A percentile compares a stretch with the other conserved stretches of the same genome.
phyloP scores from a whole-genome alignment of 192 early-diverging fungal species.

The Coemansia sp. region DNA sequence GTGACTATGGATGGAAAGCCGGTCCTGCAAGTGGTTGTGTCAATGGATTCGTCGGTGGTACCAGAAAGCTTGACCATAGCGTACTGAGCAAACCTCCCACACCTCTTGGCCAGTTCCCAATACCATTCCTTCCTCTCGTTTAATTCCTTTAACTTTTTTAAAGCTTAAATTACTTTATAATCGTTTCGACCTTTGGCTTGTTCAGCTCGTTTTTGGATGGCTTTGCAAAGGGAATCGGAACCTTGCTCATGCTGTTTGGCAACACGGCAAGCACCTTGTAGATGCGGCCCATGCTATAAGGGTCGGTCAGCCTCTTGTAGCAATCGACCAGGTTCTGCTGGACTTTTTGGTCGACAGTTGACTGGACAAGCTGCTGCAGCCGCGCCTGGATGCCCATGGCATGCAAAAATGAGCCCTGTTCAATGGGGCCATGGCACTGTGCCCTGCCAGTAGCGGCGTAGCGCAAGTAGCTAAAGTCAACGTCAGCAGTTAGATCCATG shows the following conservation, averaged over 20 bases:
- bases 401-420: conserved; percentile 76
- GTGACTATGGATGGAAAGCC: conserved; percentile 39
- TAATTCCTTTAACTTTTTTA: not conserved
- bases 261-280: conserved; percentile 80
- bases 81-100: conserved; percentile 1
- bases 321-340: conserved; percentile 68
- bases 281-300: conserved; percentile 80
- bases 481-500: conserved; percentile 89
- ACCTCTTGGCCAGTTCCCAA: not conserved
- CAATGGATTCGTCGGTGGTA: conserved; percentile 18
- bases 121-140: not conserved
- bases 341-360: conserved; percentile 50
- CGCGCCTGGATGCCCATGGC: conserved; percentile 82
- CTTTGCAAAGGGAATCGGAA: conserved; percentile 39
- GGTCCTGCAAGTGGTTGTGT: conserved; percentile 42
- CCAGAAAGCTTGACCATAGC: conserved; percentile 30
- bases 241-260: conserved; percentile 12
- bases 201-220: conserved; percentile 17
- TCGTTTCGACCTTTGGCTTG: conserved; percentile 29
- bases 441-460: conserved; percentile 58
- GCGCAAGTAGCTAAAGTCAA: conserved; percentile 82
- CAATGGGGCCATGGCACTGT: conserved; percentile 72
- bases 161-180: conserved; percentile 1
- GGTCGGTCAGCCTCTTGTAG: conserved; percentile 77
- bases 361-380: conserved; percentile 66